Evolutionary conservation across 495 filamentous ascomycete genomes (phyloP).

Genomic region (Tirmania nivea): DNA sequence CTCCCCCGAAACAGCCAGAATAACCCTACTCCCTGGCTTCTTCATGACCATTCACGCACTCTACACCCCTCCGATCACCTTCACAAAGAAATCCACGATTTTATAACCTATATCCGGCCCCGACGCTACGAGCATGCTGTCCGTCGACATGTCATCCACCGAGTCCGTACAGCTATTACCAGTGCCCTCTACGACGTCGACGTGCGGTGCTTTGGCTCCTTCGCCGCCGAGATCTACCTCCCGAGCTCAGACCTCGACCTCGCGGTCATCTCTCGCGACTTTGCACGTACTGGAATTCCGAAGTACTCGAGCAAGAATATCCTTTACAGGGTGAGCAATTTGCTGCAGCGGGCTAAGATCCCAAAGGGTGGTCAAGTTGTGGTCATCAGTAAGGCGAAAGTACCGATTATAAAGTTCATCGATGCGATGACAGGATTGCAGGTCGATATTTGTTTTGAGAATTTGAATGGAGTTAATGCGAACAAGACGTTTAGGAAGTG

Average conservation of each 20-base stretch:
- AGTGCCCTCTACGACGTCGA: constrained; percentile 31
- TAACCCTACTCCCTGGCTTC: constrained; percentile 31
- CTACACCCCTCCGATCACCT: constrained; percentile 21
- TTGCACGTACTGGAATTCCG: constrained; percentile 21
- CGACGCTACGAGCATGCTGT: constrained; percentile 52
- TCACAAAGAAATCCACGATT: constrained; percentile 73
- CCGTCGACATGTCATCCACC: constrained; percentile 46
- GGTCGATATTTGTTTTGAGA: constrained; percentile 89
- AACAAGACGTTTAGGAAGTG: constrained; percentile 58
- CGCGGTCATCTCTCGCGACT: constrained; percentile 53
- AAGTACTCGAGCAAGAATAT: constrained; percentile 21
- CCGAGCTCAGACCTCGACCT: constrained; percentile 87
- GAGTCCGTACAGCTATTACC: constrained; percentile 34
- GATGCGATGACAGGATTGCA: constrained; percentile 50
- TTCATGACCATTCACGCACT: background rate
- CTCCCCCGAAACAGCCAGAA: constrained; percentile 20
- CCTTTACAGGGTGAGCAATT: constrained; percentile 27
- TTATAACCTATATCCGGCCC: constrained; percentile 63
- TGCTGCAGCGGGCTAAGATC: constrained; percentile 29
- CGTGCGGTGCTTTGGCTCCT: constrained; percentile 68
- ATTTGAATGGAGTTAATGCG: constrained; percentile 53
- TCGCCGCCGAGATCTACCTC: constrained; percentile 70
- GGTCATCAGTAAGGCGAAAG: constrained; percentile 51
- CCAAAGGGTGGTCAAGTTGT: constrained; percentile 32
- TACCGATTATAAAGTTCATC: constrained; percentile 80